Conservation (phyloP, 2,329 filamentous ascomycete genomes). For the Paecilomyces formosus region DNA sequence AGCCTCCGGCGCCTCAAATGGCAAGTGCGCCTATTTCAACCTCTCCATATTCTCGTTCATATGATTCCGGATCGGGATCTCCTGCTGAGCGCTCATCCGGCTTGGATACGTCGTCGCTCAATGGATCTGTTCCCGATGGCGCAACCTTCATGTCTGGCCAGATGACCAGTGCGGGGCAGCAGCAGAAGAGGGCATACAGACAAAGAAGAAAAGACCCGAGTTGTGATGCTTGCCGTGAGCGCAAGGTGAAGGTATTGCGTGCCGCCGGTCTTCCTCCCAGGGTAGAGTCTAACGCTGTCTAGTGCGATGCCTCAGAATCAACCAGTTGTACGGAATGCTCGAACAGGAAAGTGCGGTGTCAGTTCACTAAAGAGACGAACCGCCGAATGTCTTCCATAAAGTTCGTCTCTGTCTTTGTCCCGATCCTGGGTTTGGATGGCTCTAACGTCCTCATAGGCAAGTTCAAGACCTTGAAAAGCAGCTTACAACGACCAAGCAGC, state of each 20-base stretch:
- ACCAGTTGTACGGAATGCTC: conserved; percentile 96
- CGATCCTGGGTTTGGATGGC: conserved; percentile 1
- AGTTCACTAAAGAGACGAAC: conserved; percentile 99
- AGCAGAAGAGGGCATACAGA: conserved; percentile 81
- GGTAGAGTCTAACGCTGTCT: conserved; percentile 4
- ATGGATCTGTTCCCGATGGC: conserved; percentile 35
- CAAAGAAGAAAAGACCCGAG: conserved; percentile 94
- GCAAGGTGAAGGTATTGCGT: conserved; percentile 54
- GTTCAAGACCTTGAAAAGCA: conserved; percentile 95
- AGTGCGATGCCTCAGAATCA: conserved; percentile 94
- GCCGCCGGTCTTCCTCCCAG: not conserved
- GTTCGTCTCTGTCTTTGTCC: conserved; percentile 33
- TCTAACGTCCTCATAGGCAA: conserved; percentile 44
- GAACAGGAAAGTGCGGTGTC: conserved; percentile 91
- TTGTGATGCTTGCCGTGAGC: conserved; percentile 91
- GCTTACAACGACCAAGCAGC: conserved; percentile 68
- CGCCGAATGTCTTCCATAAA: conserved; percentile 98
- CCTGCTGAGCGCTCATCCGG: conserved; percentile 29
- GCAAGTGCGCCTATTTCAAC: conserved; percentile 14
- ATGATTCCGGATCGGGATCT: conserved; percentile 33
- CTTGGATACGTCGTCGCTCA: conserved; percentile 25
- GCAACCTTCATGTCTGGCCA: conserved; percentile 19
- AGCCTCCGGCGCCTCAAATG: conserved; percentile 24
- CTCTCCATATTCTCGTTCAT: conserved; percentile 28
- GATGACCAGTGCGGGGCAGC: conserved; percentile 45